These are phyloP conservation scores for Vigna reflexopilosa DNA, from an alignment of 306 rosid genomes.

Conservation along the genomic window DNA sequence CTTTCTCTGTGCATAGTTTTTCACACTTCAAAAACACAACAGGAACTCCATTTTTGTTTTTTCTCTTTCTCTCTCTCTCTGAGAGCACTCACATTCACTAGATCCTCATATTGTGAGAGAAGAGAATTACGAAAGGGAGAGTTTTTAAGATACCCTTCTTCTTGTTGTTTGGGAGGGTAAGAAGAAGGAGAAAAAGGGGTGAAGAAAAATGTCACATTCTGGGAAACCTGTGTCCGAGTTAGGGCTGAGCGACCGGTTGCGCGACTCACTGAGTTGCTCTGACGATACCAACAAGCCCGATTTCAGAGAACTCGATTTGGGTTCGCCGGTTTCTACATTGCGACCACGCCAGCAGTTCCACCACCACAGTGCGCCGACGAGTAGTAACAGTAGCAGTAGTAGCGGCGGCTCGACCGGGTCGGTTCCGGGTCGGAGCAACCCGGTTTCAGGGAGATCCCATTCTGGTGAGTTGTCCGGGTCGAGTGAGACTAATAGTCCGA, in stretches of 20 bases:
- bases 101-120: conserved; percentile 57
- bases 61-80: background rate
- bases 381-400: conserved; percentile 67
- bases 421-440: conserved; percentile 55
- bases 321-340: conserved; percentile 87
- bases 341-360: conserved; percentile 48
- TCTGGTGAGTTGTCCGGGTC: conserved; percentile 80
- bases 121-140: background rate
- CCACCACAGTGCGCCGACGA: conserved; percentile 50
- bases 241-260: conserved; percentile 62
- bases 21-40: background rate
- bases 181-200: background rate
- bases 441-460: conserved; percentile 52
- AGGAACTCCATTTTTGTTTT: background rate
- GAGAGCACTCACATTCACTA: conserved; percentile 52
- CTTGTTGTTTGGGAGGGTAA: conserved; percentile 1
- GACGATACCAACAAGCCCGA: conserved; percentile 73
- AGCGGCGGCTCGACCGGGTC: conserved; percentile 75
- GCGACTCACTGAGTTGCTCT: conserved; percentile 60
- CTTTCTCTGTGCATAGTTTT: conserved; percentile 9
- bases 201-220: conserved; percentile 66
- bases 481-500: conserved; percentile 69
- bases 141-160: conserved; percentile 15
- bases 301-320: conserved; percentile 84
- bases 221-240: conserved; percentile 60